phyloP scores from a whole-genome alignment of 2,329 filamentous ascomycete genomes.

The Alternaria conjuncta region DNA sequence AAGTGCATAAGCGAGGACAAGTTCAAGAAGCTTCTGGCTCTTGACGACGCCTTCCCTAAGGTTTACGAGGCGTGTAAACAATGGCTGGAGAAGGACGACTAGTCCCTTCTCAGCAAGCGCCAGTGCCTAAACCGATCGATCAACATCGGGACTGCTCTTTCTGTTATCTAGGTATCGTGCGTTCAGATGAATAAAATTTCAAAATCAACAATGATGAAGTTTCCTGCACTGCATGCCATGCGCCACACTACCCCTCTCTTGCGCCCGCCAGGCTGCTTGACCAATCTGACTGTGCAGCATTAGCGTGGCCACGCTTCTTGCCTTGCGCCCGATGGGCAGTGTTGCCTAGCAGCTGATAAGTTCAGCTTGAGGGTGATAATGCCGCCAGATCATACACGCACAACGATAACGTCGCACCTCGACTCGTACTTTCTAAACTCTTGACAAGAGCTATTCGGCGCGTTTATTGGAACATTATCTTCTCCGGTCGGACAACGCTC shows the following conservation, averaged over 20 bases:
- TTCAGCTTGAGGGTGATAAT: not conserved
- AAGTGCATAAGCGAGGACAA: conserved; percentile 45
- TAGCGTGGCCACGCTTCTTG: not conserved
- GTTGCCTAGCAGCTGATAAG: not conserved
- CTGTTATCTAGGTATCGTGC: not conserved
- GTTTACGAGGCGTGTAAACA: conserved; percentile 50
- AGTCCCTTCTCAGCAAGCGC: not conserved
- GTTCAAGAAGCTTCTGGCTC: conserved; percentile 49
- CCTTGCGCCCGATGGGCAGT: not conserved
- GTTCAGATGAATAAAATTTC: not conserved
- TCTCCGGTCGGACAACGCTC: not conserved
- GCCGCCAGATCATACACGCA: not conserved
- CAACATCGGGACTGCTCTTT: not conserved
- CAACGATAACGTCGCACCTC: not conserved
- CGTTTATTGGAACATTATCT: not conserved
- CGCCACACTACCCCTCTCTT: not conserved
- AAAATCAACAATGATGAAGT: not conserved
- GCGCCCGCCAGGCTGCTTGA: not conserved
- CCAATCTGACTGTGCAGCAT: not conserved
- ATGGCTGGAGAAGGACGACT: conserved; percentile 51
- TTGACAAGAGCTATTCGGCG: not conserved
- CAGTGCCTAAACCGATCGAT: not conserved
- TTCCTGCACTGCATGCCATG: not conserved
- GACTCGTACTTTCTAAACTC: not conserved
- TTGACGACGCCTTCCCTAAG: conserved; percentile 47